Conservation (phyloP, 1,284 basidiomycete species). For the Porodaedalea pini region DNA sequence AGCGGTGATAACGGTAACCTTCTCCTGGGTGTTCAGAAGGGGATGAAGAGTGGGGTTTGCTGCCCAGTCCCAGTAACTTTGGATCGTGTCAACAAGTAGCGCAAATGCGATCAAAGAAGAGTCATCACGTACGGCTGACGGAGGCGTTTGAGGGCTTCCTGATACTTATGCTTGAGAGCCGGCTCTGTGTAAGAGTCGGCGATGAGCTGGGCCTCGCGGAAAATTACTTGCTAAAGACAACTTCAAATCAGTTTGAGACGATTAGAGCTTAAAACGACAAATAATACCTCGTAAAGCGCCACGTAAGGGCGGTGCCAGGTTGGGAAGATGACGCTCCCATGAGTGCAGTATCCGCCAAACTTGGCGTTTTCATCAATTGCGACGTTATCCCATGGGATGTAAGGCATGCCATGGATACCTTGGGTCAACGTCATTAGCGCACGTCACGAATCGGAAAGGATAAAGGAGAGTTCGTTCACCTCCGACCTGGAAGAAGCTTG, state of each 20-base stretch:
- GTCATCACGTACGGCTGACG: conserved; percentile 33
- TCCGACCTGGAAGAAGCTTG: conserved; percentile 43
- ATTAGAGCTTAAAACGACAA: background rate
- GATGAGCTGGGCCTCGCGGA: conserved; percentile 36
- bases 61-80: conserved; percentile 42
- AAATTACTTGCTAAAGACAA: conserved; percentile 41
- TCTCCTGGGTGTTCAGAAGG: conserved; percentile 37
- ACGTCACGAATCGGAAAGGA: background rate
- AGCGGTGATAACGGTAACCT: conserved; percentile 37
- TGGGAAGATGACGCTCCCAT: conserved; percentile 48
- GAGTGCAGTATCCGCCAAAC: conserved; percentile 47
- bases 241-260: background rate
- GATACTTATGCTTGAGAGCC: conserved; percentile 28
- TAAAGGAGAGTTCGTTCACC: background rate
- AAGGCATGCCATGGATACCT: conserved; percentile 50
- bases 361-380: conserved; percentile 27
- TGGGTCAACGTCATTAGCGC: background rate
- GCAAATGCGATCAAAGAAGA: background rate
- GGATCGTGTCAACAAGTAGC: background rate
- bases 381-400: conserved; percentile 39
- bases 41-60: conserved; percentile 38
- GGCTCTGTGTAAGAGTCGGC: conserved; percentile 21
- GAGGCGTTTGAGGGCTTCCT: conserved; percentile 36
- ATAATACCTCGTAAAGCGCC: conserved; percentile 43
- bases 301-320: conserved; percentile 53